Evolutionary conservation across 2,329 filamentous ascomycete genomes (phyloP).

Genomic region (Torrubiella hemipterigena): DNA sequence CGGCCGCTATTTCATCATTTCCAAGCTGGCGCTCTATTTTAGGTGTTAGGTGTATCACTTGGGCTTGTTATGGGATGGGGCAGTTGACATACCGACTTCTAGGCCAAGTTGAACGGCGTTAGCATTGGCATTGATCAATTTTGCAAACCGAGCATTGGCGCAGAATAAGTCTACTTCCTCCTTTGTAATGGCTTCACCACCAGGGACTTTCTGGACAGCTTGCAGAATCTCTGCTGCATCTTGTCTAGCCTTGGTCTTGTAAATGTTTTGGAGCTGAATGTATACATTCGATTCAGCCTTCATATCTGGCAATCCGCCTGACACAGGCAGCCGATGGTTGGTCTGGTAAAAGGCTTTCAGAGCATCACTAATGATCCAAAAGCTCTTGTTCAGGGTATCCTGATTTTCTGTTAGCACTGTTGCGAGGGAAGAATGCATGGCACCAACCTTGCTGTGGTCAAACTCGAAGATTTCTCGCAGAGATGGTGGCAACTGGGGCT

Average conservation of each 20-base stretch:
- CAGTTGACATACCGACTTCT: conserved; percentile 37
- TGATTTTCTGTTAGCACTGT: conserved; percentile 16
- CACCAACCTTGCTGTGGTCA: conserved; percentile 21
- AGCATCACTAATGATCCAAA: conserved; percentile 83
- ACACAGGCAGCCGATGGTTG: conserved; percentile 65
- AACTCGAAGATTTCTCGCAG: conserved; percentile 72
- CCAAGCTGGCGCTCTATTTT: conserved; percentile 37
- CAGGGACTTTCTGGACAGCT: conserved; percentile 41
- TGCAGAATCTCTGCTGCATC: conserved; percentile 66
- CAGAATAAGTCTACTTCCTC: conserved; percentile 84
- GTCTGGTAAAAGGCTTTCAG: conserved; percentile 64
- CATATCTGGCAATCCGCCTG: conserved; percentile 90
- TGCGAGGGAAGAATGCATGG: conserved; percentile 5
- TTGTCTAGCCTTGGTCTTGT: conserved; percentile 74
- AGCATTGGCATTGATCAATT: conserved; percentile 55
- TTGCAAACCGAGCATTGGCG: conserved; percentile 89
- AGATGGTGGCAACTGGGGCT: conserved; percentile 53
- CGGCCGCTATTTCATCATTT: conserved; percentile 40
- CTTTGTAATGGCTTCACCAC: conserved; percentile 44
- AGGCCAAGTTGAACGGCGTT: conserved; percentile 36
- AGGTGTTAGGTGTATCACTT: not conserved
- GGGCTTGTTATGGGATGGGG: conserved; percentile 1
- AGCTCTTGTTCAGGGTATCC: conserved; percentile 42
- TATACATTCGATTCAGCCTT: conserved; percentile 89
- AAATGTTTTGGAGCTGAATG: conserved; percentile 80